Evolutionary conservation across 2,329 filamentous ascomycete genomes (phyloP).

Genomic region (Colletotrichum trifolii): DNA sequence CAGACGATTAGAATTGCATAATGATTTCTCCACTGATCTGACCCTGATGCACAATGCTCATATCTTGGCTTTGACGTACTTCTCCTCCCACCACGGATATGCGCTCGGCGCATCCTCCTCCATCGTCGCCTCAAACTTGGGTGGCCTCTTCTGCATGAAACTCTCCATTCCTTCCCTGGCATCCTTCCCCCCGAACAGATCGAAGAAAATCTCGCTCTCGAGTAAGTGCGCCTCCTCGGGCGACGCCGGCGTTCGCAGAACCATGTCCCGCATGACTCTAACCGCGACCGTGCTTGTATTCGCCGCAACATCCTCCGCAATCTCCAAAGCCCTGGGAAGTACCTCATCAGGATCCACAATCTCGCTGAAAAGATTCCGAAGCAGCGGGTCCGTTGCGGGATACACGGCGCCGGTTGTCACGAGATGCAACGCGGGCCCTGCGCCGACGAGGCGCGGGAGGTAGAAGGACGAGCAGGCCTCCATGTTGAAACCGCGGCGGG

Average conservation of each 20-base stretch:
- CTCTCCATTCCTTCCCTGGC: slow-evolving; percentile 74
- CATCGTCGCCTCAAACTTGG: slow-evolving; percentile 70
- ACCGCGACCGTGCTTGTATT: slow-evolving; percentile 74
- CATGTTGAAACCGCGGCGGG: slow-evolving; percentile 75
- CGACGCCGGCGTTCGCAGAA: slow-evolving; percentile 68
- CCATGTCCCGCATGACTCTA: slow-evolving; percentile 77
- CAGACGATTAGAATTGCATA: too few relatives aligned
- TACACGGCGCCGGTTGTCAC: slow-evolving; percentile 75
- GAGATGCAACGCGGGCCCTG: slow-evolving; percentile 71
- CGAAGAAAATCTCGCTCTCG: slow-evolving; percentile 73
- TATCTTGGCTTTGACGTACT: slow-evolving; percentile 45
- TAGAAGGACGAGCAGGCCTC: slow-evolving; percentile 80
- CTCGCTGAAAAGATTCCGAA: slow-evolving; percentile 74
- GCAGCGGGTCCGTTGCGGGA: slow-evolving; percentile 59
- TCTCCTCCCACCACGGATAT: slow-evolving; percentile 76
- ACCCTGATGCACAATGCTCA: slow-evolving; percentile 4
- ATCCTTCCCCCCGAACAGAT: slow-evolving; percentile 67
- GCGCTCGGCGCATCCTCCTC: slow-evolving; percentile 67
- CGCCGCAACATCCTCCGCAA: slow-evolving; percentile 73
- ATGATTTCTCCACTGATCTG: not conserved
- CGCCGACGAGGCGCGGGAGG: slow-evolving; percentile 76
- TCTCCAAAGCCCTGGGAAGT: slow-evolving; percentile 70
- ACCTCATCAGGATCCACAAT: slow-evolving; percentile 70
- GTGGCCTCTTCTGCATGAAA: slow-evolving; percentile 76
- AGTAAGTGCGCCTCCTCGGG: slow-evolving; percentile 78